These are phyloP conservation scores for Syzygium aqueum DNA, from an alignment of 345 rosid species.

Conservation along the genomic window DNA sequence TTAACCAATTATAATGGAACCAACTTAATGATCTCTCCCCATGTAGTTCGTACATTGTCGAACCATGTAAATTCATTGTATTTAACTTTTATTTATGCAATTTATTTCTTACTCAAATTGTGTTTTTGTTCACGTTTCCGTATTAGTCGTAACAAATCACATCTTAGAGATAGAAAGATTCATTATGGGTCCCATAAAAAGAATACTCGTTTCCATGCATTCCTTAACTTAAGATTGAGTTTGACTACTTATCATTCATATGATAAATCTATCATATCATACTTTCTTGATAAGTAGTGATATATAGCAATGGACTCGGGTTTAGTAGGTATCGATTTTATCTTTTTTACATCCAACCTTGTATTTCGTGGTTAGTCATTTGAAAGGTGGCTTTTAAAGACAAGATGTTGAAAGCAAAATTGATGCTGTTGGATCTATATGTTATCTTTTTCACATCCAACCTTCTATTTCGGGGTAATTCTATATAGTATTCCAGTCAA, in stretches of 20 bases:
- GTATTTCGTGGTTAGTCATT: not conserved
- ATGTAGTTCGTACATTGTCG: not conserved
- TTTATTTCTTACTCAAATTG: not conserved
- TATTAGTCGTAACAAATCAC: not conserved
- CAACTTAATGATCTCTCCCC: not conserved
- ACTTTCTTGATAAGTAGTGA: too few relatives aligned
- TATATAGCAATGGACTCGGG: not conserved
- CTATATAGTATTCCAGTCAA: not conserved
- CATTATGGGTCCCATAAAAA: too few relatives aligned
- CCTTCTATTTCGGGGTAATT: not conserved
- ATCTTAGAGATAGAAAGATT: not conserved
- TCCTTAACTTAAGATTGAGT: too few relatives aligned
- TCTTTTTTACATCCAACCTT: not conserved
- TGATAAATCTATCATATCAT: too few relatives aligned
- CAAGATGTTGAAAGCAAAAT: not conserved
- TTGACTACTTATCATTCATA: too few relatives aligned
- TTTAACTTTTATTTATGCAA: not conserved
- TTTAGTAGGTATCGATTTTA: not conserved
- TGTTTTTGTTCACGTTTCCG: not conserved
- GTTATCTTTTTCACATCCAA: not conserved
- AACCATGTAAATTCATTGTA: not conserved
- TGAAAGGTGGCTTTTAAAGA: not conserved
- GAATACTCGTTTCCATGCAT: too few relatives aligned
- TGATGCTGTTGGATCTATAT: not conserved
- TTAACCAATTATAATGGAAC: not conserved